Base-by-base conservation (phyloP, 1,139 yeast species). In the Kazachstania sp. region DNA sequence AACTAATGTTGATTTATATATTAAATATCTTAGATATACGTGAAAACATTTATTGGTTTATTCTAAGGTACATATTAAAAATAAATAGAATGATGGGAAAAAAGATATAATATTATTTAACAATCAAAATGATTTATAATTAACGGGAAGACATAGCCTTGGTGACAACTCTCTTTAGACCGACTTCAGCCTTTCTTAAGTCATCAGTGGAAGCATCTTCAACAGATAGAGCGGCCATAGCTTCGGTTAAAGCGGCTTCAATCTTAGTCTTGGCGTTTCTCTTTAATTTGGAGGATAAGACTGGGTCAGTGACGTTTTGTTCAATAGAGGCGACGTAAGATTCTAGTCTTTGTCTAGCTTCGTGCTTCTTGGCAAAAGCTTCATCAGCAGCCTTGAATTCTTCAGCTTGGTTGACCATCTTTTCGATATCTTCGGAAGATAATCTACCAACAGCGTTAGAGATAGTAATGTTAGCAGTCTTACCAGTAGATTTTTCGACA, bases 361-460 rank as follows among this genome's bases (percentile, higher is more conserved):
- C 97, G 79, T 88, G 96, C 73, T 86, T 85, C 88, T 88, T 88
- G 74, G 97, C 92, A 84, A 88, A 90, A 70, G 95, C 97, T 71
- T 90, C 96, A 74, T 90, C 97, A 65, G 95, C 85, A 68, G 90
- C 78, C 84, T 90, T 90, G 95, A 87, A 90, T 75, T 86, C 85
- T 79, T 90, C 97, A 70, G 97, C 97, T 70, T 90, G 96, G 72
- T 75, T 76, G 72, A 90, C 88, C 95, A 90, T 88, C 86, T 87
- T 84, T 79, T 90, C 97, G 26, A 97, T 74, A 87, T 86, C 97
- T 63, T 86, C 90, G 66, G 95, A 79, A 55, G 97, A 87, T 73
- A 92, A 86, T 86, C 96, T 87, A 78, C 98, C 98, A 67, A 90
- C 95, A 62, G 97, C 95, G 94, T 92, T 92, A 63, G 97, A 87